Base-by-base conservation (phyloP, 179 eudicot species). In the Vitellaria paradoxa region DNA sequence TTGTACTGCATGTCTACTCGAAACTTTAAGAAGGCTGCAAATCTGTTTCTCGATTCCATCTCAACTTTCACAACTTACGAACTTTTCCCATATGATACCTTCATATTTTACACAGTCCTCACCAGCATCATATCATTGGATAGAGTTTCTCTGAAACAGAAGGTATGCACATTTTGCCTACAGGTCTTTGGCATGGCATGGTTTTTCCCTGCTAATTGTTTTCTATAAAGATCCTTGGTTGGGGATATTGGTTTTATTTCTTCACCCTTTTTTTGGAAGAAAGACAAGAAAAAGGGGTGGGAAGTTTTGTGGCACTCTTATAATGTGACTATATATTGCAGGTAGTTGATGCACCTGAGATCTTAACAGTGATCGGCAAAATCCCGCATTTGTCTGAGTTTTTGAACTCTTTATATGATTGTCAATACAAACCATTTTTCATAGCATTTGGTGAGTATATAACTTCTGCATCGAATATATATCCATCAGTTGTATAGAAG, bases 291-390 rank as follows among this genome's bases (percentile, higher is more conserved):
- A 30, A 30, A 30, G 37, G 37, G 37, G 37, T 30, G 37, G 37
- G 37, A 30, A 30, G 37, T 30, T 30, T 30, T 30, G 37, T 30
- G 37, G 37, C 37, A 30, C 37, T 30, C 37, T 30, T 30, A 30
- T 30, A 30, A 30, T 18, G 14, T 66, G 46, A 4, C 17, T 66
- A 42, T 49, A 26, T 81, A 76, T 81, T 70, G 77, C 91, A 95
- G 98, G 99, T 96, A 49, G 98, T 96, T 72, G 99, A 96, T 86
- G 99, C 99, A 73, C 99, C 98, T 24, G 99, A 96, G 90, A 96
- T 96, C 74, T 84, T 96, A 88, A 90, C 99, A 9, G 99, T 96
- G 67, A 91, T 93, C 76, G 98, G 92, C 24, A 96, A 96, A 81
- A 86, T 96, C 73, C 98, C 98, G 0, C 76, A 80, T 83, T 78